These are phyloP conservation scores for Ballota nigra DNA, from an alignment of 257 asterid genomes.

Conservation along the genomic window DNA sequence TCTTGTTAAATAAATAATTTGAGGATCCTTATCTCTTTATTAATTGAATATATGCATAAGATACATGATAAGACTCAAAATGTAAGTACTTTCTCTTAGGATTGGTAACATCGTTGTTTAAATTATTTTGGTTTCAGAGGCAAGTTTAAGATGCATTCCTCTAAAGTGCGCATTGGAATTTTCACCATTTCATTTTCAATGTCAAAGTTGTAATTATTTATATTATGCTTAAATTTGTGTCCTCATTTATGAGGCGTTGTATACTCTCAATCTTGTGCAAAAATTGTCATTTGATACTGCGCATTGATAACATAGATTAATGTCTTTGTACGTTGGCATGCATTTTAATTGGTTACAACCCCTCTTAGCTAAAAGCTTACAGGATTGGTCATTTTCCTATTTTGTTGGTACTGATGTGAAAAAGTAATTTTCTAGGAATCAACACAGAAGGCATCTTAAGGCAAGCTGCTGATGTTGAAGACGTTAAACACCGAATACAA, in stretches of 20 bases:
- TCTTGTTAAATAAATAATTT: no score
- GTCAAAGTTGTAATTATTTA: not conserved
- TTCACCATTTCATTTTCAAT: no score
- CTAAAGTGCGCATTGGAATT: not conserved
- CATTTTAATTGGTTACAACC: constrained; percentile 4
- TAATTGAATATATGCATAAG: constrained; percentile 9
- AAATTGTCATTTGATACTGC: not conserved
- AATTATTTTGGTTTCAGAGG: not conserved
- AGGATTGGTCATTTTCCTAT: not conserved
- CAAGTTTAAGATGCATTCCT: not conserved
- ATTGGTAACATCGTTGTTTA: not conserved
- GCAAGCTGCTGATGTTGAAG: constrained; percentile 99
- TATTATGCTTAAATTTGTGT: not conserved
- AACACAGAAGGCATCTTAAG: constrained; percentile 91
- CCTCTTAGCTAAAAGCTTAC: not conserved
- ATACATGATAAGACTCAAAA: not conserved
- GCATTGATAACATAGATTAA: not conserved
- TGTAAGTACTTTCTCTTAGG: no score
- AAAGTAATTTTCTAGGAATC: constrained; percentile 53
- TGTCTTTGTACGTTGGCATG: not conserved
- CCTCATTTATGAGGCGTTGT: not conserved
- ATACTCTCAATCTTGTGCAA: not conserved
- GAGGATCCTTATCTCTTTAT: not conserved
- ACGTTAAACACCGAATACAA: constrained; percentile 82
- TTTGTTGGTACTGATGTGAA: constrained; percentile 29